Evolutionary conservation across 805 yeast species (phyloP).

Genomic region (Suhomyces canberraensis): DNA sequence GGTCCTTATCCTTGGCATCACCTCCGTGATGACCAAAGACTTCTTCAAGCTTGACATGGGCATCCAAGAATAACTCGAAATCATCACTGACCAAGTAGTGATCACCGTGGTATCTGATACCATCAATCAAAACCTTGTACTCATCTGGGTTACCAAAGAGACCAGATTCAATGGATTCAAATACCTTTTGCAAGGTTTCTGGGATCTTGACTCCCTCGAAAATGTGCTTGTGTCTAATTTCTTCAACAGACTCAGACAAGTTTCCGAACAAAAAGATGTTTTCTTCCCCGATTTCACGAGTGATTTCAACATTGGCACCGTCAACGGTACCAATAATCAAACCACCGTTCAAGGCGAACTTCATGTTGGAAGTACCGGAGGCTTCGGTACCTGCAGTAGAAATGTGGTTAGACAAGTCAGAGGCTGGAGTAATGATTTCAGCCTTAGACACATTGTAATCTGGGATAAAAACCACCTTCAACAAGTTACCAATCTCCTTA

Average conservation of each 20-base stretch:
- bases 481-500: conserved; percentile 64
- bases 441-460: conserved; percentile 95
- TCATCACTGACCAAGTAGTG: conserved; percentile 85
- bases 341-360: conserved; percentile 92
- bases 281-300: conserved; percentile 90
- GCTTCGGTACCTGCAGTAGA: conserved; percentile 98
- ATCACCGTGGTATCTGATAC: conserved; percentile 74
- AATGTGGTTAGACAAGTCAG: conserved; percentile 88
- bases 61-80: conserved; percentile 80
- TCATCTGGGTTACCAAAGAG: conserved; percentile 68
- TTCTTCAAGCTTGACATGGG: conserved; percentile 73
- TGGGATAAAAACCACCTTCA: conserved; percentile 85
- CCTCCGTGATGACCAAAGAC: conserved; percentile 53
- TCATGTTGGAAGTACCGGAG: conserved; percentile 94
- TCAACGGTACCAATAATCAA: conserved; percentile 93
- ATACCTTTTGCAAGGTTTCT: conserved; percentile 57
- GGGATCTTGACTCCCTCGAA: conserved; percentile 60
- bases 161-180: conserved; percentile 64
- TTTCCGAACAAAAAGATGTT: conserved; percentile 91
- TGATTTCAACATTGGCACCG: conserved; percentile 94
- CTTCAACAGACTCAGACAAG: conserved; percentile 86
- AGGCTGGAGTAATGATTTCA: conserved; percentile 84
- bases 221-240: conserved; percentile 70
- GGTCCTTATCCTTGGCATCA: conserved; percentile 45
- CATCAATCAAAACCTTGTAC: conserved; percentile 64